Conservation (phyloP, 768 basidiomycete species). For the Termitomyces sp. region DNA sequence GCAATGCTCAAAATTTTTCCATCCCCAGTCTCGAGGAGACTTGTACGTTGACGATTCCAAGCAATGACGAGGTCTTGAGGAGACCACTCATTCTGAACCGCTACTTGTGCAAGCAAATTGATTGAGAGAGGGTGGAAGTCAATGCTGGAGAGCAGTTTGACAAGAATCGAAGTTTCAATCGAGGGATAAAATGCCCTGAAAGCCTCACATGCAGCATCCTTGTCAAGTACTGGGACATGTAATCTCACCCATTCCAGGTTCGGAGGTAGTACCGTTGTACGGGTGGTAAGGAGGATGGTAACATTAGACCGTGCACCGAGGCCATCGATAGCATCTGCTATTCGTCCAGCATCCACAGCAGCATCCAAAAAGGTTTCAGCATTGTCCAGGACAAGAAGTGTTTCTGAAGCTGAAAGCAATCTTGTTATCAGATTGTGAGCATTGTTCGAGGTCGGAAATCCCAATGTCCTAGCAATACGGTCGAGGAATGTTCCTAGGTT, state of each 20-base stretch:
- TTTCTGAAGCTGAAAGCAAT: background rate
- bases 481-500: background rate
- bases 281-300: background rate
- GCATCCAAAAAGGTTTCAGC: conserved; percentile 2
- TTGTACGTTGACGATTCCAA: background rate
- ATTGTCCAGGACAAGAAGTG: conserved; percentile 25
- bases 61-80: background rate
- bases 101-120: conserved; percentile 2
- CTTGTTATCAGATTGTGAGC: background rate
- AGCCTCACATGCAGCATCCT: background rate
- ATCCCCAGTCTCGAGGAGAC: background rate
- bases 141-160: background rate
- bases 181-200: background rate
- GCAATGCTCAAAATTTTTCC: background rate
- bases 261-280: background rate
- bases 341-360: background rate
- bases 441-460: no score
- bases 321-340: background rate
- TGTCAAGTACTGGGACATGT: background rate
- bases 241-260: background rate
- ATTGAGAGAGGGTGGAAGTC: conserved; percentile 8
- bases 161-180: background rate
- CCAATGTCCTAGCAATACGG: background rate
- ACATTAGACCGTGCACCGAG: background rate
- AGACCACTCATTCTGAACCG: conserved; percentile 4